A percentile compares a stretch with the other conserved stretches of the same genome.
Evolutionary conservation across 768 basidiomycete genomes (phyloP).

Genomic region (Agaricus sinodeliciosus): DNA sequence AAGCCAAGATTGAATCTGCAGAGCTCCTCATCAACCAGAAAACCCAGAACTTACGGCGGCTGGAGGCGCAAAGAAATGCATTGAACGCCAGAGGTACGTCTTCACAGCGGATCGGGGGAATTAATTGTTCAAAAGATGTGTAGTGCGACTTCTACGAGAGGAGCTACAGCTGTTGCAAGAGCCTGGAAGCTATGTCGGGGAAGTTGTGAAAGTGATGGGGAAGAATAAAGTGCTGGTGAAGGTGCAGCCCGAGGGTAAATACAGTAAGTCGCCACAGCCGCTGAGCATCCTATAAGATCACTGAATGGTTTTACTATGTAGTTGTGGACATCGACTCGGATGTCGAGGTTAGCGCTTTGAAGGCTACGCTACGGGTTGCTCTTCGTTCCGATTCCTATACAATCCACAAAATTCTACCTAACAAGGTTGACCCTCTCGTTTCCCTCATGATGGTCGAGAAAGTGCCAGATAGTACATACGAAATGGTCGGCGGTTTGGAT

Average conservation of each 20-base stretch:
- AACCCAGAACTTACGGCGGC: constrained; percentile 89
- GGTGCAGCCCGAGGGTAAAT: constrained; percentile 98
- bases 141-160: constrained; percentile 86
- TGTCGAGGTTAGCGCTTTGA: constrained; percentile 74
- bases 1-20: constrained; percentile 90
- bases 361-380: constrained; percentile 85
- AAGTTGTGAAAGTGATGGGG: constrained; percentile 97
- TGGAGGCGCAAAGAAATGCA: constrained; percentile 97
- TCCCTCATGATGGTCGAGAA: constrained; percentile 99
- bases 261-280: constrained; percentile 58
- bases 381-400: constrained; percentile 95
- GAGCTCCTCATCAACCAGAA: constrained; percentile 93
- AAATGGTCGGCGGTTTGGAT: constrained; percentile 99
- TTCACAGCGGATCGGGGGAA: neutral
- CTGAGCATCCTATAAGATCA: neutral
- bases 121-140: neutral
- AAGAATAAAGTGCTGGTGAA: constrained; percentile 99
- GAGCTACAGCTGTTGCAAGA: constrained; percentile 91
- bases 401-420: constrained; percentile 93
- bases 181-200: constrained; percentile 96
- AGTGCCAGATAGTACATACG: constrained; percentile 97
- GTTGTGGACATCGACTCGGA: constrained; percentile 92
- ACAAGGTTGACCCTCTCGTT: constrained; percentile 97
- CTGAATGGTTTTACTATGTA: constrained; percentile 21
- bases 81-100: constrained; percentile 83